Conservation (phyloP, 495 filamentous ascomycete species). For the Podospora pseudopauciseta region DNA sequence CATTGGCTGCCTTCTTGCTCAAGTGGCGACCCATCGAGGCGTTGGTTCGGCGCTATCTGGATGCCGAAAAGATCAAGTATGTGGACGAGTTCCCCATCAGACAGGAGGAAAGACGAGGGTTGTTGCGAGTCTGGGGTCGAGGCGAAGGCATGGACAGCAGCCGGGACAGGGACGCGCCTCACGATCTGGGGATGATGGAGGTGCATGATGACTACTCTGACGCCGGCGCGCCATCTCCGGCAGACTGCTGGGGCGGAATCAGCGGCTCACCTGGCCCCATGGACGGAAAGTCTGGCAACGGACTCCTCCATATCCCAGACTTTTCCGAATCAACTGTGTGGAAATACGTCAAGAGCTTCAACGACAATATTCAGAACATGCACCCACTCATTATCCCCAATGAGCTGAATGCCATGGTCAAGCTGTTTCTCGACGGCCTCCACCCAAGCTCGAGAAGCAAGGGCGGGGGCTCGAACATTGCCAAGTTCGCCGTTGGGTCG, state of each 20-base stretch:
- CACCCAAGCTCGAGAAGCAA: slow-evolving; percentile 28
- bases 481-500: slow-evolving; percentile 29
- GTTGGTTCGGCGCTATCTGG: slow-evolving; percentile 47
- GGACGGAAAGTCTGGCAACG: slow-evolving; percentile 41
- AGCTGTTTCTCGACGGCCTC: slow-evolving; percentile 44
- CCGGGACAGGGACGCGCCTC: slow-evolving; percentile 30
- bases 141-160: slow-evolving; percentile 64
- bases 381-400: slow-evolving; percentile 73
- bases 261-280: slow-evolving; percentile 40
- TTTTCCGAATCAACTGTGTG: slow-evolving; percentile 60
- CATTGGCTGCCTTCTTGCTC: slow-evolving; percentile 73
- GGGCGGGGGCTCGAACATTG: slow-evolving; percentile 12
- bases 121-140: slow-evolving; percentile 71
- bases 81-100: slow-evolving; percentile 62
- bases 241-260: slow-evolving; percentile 48
- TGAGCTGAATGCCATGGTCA: slow-evolving; percentile 49
- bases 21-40: slow-evolving; percentile 62
- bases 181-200: slow-evolving; percentile 31
- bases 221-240: slow-evolving; percentile 45
- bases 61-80: slow-evolving; percentile 54
- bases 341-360: slow-evolving; percentile 65
- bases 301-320: slow-evolving; percentile 49
- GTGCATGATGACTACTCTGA: slow-evolving; percentile 44
- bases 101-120: slow-evolving; percentile 69
- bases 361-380: slow-evolving; percentile 77